phyloP scores from a whole-genome alignment of 2,329 filamentous ascomycete genomes.

The Akanthomyces lecanii region DNA sequence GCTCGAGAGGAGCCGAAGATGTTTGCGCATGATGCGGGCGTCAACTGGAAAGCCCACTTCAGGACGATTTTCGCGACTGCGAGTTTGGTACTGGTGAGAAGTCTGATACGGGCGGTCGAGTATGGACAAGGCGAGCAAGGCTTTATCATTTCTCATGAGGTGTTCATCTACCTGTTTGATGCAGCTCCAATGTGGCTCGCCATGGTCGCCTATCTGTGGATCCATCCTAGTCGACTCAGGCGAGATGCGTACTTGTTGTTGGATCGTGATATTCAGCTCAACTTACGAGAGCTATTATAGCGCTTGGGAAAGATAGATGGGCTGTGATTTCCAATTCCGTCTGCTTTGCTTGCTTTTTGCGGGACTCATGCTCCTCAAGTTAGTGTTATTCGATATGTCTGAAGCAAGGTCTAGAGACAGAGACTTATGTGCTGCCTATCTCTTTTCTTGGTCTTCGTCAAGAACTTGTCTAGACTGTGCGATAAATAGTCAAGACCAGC shows the following conservation, averaged over 20 bases:
- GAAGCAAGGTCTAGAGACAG: no score
- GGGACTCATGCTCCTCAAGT: no score
- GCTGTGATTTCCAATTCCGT: no score
- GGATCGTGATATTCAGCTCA: neutral
- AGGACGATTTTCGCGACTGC: slow-evolving; percentile 19
- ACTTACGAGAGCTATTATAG: no score
- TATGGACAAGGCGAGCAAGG: slow-evolving; percentile 31
- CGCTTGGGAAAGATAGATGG: no score
- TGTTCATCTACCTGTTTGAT: slow-evolving; percentile 32
- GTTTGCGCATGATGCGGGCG: neutral
- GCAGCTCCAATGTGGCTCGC: slow-evolving; percentile 28
- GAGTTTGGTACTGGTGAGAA: slow-evolving; percentile 34
- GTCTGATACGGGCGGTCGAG: slow-evolving; percentile 36
- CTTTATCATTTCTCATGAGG: slow-evolving; percentile 29
- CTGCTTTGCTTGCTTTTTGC: no score
- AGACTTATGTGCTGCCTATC: no score
- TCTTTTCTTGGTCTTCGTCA: no score
- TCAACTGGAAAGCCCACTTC: slow-evolving; percentile 28
- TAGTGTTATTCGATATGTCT: no score
- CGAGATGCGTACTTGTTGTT: neutral
- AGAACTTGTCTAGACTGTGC: no score
- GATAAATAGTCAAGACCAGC: no score
- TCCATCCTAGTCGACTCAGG: neutral
- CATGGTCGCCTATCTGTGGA: slow-evolving; percentile 21
- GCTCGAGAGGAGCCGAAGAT: slow-evolving; percentile 21